phyloP scores from a whole-genome alignment of 2,329 filamentous ascomycete species.

The Fusarium udum region DNA sequence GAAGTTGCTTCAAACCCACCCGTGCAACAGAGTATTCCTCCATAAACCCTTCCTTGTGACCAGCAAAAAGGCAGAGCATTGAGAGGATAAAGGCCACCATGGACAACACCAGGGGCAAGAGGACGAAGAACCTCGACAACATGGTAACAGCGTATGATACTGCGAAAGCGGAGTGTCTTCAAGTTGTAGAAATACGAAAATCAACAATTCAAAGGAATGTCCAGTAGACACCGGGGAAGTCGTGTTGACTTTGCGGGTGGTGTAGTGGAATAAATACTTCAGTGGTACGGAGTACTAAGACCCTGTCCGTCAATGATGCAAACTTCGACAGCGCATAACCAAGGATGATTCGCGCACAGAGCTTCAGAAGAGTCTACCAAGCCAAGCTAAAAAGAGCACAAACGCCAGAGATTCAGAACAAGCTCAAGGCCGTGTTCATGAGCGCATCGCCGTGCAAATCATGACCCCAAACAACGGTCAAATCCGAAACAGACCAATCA shows the following conservation, averaged over 20 bases:
- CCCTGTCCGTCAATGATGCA: constrained; percentile 28
- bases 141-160: constrained; percentile 22
- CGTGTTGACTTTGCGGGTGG: constrained; percentile 4
- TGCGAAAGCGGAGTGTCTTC: not conserved
- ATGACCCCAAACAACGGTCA: constrained; percentile 32
- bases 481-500: constrained; percentile 13
- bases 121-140: constrained; percentile 44
- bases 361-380: not conserved
- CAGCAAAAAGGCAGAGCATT: constrained; percentile 53
- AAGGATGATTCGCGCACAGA: constrained; percentile 23
- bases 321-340: constrained; percentile 6
- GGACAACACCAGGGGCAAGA: constrained; percentile 51
- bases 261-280: constrained; percentile 27
- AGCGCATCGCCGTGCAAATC: constrained; percentile 39
- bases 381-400: constrained; percentile 2
- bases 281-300: not conserved
- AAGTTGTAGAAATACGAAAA: not conserved
- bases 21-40: constrained; percentile 55
- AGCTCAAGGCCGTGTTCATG: constrained; percentile 23
- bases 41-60: constrained; percentile 53
- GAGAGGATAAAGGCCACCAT: constrained; percentile 52
- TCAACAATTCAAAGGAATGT: constrained; percentile 10
- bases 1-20: constrained; percentile 37
- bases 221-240: not conserved
- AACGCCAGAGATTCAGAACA: constrained; percentile 17